Base-by-base conservation (phyloP, 2,329 filamentous ascomycete species). In the Chrysoporthe deuterocubensis region DNA sequence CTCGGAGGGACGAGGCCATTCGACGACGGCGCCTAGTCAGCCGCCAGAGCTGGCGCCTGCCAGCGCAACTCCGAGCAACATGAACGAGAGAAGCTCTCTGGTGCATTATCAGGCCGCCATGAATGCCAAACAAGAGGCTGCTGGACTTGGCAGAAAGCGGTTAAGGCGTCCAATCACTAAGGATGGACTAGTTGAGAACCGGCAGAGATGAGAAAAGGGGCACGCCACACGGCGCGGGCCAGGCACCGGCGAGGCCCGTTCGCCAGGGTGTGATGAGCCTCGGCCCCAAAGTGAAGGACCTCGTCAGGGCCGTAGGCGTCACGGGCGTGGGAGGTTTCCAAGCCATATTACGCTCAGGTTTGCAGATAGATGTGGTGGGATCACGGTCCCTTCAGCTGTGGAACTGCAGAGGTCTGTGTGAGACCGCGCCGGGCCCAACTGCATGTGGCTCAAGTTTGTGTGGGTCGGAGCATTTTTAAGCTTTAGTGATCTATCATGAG, bases 131-230 rank as follows among this genome's bases (percentile, higher is more conserved):
- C 48, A 54, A 54, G 21, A 13, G 32, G 37, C 37, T 32, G 26
- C 26, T 26, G 26, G 26, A 26, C 26, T 26, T 26, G 34, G 32
- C 34, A 8, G 9, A 32, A 34, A 40, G 54, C 54, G 54, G 32
- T 9, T 40, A 7, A 14, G 32, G 54, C 32, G 5, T n/a, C 54
- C 54, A 57, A 40, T 57, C 54, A 40, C 26, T 16, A 34, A 16
- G 6, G 32, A 57, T 57, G 8, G 34, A 40, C 32, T 5, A 57
- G 16, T n/a, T 16, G 8, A 18, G 7, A 2, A 16, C 3, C 13
- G 37, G 16, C 54, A 40, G 16, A 57, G 34, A 57, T 40, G 54
- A 57, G 54, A 57, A 34, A 57, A 11, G 54, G 54, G 54, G 13
- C 8, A 57, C 14, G 54, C 54, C 54, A 57, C 54, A 54, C 32